Conservation (phyloP, 192 early-diverging fungal species). For the Umbelopsis sp. region DNA sequence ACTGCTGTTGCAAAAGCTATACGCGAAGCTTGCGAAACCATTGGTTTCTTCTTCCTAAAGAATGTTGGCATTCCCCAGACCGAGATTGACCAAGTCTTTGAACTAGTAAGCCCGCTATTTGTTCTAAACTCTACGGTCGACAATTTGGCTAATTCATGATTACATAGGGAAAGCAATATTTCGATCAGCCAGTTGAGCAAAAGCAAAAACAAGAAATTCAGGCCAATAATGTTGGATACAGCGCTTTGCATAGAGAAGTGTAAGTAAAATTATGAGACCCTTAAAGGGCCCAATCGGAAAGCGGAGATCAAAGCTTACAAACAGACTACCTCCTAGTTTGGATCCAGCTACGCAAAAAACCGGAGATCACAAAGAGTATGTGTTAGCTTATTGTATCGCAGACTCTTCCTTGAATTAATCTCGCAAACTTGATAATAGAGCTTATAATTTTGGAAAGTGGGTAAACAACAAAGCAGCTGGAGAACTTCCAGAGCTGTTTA, state of each 20-base stretch:
- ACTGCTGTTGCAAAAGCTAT: constrained; percentile 48
- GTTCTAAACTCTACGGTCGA: not conserved
- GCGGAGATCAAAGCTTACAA: not conserved
- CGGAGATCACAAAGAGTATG: constrained; percentile 69
- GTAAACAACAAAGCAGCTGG: constrained; percentile 43
- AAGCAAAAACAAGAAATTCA: constrained; percentile 49
- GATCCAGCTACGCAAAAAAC: constrained; percentile 52
- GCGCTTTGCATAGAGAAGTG: constrained; percentile 57
- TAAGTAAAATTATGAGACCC: constrained; percentile 26
- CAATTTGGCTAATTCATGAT: not conserved
- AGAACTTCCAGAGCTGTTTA: constrained; percentile 39
- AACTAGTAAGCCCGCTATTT: constrained; percentile 28
- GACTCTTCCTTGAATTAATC: not conserved
- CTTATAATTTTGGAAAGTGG: constrained; percentile 57
- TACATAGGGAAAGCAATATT: constrained; percentile 51
- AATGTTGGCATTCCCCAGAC: constrained; percentile 60
- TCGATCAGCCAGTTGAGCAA: constrained; percentile 47
- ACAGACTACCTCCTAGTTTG: constrained; percentile 32
- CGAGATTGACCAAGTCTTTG: constrained; percentile 56
- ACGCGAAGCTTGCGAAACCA: constrained; percentile 47
- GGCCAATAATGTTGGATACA: constrained; percentile 55
- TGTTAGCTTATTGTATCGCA: constrained; percentile 5
- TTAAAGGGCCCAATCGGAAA: not conserved
- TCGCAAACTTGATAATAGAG: constrained; percentile 35
- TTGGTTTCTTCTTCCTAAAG: constrained; percentile 66